Base-by-base conservation (phyloP, 768 basidiomycete genomes). In the Hebeloma cylindrosporum region DNA sequence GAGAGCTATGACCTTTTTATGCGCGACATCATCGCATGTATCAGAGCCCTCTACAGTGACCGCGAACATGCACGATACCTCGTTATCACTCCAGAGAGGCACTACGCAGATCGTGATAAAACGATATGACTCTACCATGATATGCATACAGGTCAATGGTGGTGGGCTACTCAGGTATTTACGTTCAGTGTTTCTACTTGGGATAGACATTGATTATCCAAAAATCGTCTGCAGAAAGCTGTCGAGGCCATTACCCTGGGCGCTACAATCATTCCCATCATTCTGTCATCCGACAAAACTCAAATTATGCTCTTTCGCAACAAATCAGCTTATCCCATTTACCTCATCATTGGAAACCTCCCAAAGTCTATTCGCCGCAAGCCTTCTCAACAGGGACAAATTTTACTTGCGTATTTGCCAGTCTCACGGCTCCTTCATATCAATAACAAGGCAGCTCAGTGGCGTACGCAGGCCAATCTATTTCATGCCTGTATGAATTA, bases 121-220 rank as follows among this genome's bases (percentile, higher is more conserved):
- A 60, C 29, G 1, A 35, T 45, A 0, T 46, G 64, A 0, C 9
- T 73, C 0, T 74, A 63, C 41, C 60, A 66, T 48, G 73, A 77
- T 22, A 68, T 78, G 65, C 62, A 75, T 32, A 77, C 73, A 0
- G 72, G 69, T 0, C 61, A 67, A 36, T 79, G 77, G 77, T 78
- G 75, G 77, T 78, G 75, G 74, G 29, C 33, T 7, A 68, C 61
- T 2, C 77, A 78, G 60, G 41, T 60, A 51, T 38, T n/a, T n/a
- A n/a, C n/a, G n/a, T n/a, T n/a, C n/a, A n/a, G n/a, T n/a, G n/a
- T n/a, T n/a, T n/a, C n/a, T n/a, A n/a, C n/a, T n/a, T n/a, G n/a
- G n/a, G n/a, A n/a, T n/a, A n/a, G n/a, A n/a, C n/a, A n/a, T n/a
- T n/a, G n/a, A n/a, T n/a, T n/a, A n/a, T n/a, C n/a, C n/a, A n/a